phyloP scores from a whole-genome alignment of 176 grass and related monocot genomes.

The Chrysopogon serrulatus region DNA sequence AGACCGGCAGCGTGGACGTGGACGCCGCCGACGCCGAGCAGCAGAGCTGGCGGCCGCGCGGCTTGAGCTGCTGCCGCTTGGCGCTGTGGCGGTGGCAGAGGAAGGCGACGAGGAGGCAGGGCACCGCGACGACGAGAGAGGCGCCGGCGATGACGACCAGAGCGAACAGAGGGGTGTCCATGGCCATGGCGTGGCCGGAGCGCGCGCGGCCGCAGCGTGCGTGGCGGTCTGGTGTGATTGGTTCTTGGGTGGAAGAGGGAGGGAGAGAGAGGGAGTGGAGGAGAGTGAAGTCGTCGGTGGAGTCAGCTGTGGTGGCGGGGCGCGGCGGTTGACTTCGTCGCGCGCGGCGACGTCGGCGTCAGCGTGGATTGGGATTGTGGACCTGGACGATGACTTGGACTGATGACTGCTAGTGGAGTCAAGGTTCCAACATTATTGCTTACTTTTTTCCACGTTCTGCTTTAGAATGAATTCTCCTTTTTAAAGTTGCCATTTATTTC shows the following conservation, averaged over 20 bases:
- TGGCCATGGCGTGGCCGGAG: not conserved
- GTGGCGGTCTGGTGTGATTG: not conserved
- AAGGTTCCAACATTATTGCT: not conserved
- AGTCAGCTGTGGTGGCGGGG: conserved; percentile 8
- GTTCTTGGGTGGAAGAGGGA: not conserved
- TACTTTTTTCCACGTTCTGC: not conserved
- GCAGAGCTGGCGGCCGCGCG: not conserved
- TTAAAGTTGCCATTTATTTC: too few relatives aligned
- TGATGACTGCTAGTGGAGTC: not conserved
- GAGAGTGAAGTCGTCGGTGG: not conserved
- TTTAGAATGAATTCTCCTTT: not conserved
- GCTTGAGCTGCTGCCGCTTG: not conserved
- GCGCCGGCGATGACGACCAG: conserved; percentile 24
- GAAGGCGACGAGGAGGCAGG: conserved; percentile 32
- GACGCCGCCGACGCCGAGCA: not conserved
- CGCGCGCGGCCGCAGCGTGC: too few relatives aligned
- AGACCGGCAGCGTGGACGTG: not conserved
- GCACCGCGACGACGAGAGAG: conserved; percentile 32
- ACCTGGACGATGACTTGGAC: conserved; percentile 25
- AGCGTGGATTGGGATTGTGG: not conserved
- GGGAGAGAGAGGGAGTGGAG: not conserved
- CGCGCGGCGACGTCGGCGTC: not conserved
- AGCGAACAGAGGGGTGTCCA: conserved; percentile 35
- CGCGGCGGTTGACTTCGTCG: conserved; percentile 5
- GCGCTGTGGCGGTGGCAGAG: conserved; percentile 42